Base-by-base conservation (phyloP, 2,329 filamentous ascomycete genomes). In the Monilinia laxa region DNA sequence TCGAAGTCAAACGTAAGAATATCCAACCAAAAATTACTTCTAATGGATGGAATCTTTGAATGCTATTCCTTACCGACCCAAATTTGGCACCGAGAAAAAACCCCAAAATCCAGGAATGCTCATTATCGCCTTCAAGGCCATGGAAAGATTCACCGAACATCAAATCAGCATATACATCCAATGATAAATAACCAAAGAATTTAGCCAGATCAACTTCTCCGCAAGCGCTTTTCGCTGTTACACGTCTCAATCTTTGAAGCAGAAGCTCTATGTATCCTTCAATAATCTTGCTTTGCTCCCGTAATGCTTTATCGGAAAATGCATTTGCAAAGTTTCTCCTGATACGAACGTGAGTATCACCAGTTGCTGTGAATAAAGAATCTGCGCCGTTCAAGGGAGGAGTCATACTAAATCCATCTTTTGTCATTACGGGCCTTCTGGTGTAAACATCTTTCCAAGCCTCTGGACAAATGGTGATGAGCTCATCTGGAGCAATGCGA, bases 111-210 rank as follows among this genome's bases (percentile, higher is more conserved):
- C 71, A 77, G 7, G 70, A 73, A 55, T 74, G 71, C 31, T 69
- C 71, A 35, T 58, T 64, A 70, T 75, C 75, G 55, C 69, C 69
- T 52, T 76, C 68, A 14, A 79, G 68, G 57, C 72, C 74, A 14
- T 73, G 71, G 70, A 79, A 80, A 2, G 77, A 75, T 65, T 80
- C 77, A 2, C 79, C 79, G 67, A 81, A 81, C 0, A 79, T 76
- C 42, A 82, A 73, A 68, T 81, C 79, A 25, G 79, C 79, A 42
- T 78, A 75, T 31, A 79, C 72, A 68, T 79, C 78, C 69, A 79
- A 78, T 6, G 78, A 73, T 6, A 73, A 55, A 67, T 73, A 77
- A 55, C 77, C 76, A 64, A 70, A 76, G 75, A 77, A 78, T 64
- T 74, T 69, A 14, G 67, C 71, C 68, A 78, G 73, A 53, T 73